Base-by-base conservation (phyloP, 2,329 filamentous ascomycete genomes). In the Bretziella fagacearum region DNA sequence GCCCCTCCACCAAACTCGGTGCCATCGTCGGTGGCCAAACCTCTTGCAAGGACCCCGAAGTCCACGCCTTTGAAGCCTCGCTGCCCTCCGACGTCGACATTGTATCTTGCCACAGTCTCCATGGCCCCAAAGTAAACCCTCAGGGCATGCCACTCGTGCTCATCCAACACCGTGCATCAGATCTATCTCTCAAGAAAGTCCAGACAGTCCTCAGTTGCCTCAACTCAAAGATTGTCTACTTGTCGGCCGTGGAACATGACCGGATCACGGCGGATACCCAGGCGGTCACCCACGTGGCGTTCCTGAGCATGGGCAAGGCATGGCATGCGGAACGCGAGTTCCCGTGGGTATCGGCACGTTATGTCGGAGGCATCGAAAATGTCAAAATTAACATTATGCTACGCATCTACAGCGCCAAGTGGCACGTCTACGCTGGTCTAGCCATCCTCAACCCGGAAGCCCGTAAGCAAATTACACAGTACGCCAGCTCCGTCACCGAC, bases 301-400 rank as follows among this genome's bases (percentile, higher is more conserved):
- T 98, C 62, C 69, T 98, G 44, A 84, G 81, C 59, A 98, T 98
- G 91, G 91, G 93, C 53, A 93, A 89, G 53, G 91, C 91, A 6
- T 98, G 93, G 93, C 83, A 86, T 55, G 87, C 87, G 26, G 93
- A 93, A 61, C 75, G 80, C 50, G 85, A 98, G 60, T 98, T 96
- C 57, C 91, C 93, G 0, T 98, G 91, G 91, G 89, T 96, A 57
- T 78, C 89, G 40, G 77, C 79, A n/a, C 85, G 91, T 53, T 98
- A 96, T 63, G 77, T 95, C 3, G 91, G 91, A 50, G 93, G 91
- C 45, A 93, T 98, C 57, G 91, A 98, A 63, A 98, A 98, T 62
- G 89, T 96, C 56, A 98, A 98, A 67, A 94, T 96, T 67, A 98
- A 98, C 65, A 79, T 96, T 55, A 96, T 86, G 55, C 69, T 98